Evolutionary conservation across 2,329 filamentous ascomycete species (phyloP), one percentile per base, ranked within the genome.

Genomic region (Xylariaceae sp.): DNA sequence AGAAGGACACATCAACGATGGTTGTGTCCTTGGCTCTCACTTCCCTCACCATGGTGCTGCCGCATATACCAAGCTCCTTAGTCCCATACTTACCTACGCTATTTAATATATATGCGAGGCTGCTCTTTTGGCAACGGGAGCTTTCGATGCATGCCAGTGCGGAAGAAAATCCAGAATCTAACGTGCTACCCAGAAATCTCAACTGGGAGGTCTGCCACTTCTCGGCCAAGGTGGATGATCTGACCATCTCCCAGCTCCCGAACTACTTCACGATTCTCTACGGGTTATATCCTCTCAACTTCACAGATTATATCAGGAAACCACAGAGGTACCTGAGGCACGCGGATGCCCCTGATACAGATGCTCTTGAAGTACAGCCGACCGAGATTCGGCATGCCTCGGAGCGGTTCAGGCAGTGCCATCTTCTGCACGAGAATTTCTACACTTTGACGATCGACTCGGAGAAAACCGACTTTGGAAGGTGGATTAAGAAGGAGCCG

Each of bases 261-360:
- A 77, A 81, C 50, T 89, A 87, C 60, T 92, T 88, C 52, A 89
- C 85, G 3, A 82, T 88, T 17, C 69, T 92, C 1, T 92, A 92
- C 51, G 87, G 86, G 0, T 65, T 92, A 4, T 92, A 90, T 48
- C 86, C 86, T 2, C 76, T 90, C 55, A 90, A 90, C 57, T 88
- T 92, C 51, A 84, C 88, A 76, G 83, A 83, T 60, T 92, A 90
- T 56, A 83, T 92, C 46, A 76, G 85, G 40, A 90, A 90, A 55
- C 85, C 86, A 3, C 79, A 88, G 50, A 78, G 83, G 47, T 90
- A 85, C 55, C 67, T 92, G 8, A 81, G 86, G 32, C 81, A 84
- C 53, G 78, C 83, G 28, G 78, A 86, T 47, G 83, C 80, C 21
- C 71, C 76, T 4, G 78, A 81, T 34, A 74, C 80, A 1, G 82